Evolutionary conservation across 371 early-diverging fungal genomes (phyloP).

Genomic region (Circinella umbellata): DNA sequence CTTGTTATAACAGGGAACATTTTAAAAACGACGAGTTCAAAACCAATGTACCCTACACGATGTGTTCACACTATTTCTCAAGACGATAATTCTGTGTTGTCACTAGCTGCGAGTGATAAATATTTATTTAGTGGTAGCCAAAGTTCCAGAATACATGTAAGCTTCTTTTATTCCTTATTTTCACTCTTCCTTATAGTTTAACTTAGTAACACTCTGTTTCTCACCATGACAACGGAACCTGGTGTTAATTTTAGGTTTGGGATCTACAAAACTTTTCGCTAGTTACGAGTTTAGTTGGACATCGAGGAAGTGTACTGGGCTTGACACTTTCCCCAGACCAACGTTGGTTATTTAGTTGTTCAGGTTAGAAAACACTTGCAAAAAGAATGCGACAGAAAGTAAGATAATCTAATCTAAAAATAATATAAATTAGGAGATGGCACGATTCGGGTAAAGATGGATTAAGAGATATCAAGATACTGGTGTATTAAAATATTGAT

Average conservation of each 20-base stretch:
- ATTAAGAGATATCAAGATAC: too few relatives aligned
- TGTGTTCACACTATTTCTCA: slow-evolving; percentile 68
- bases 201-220: neutral
- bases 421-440: slow-evolving; percentile 60
- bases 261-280: slow-evolving; percentile 66
- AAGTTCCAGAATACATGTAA: slow-evolving; percentile 64
- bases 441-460: slow-evolving; percentile 57
- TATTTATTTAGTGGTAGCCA: slow-evolving; percentile 79
- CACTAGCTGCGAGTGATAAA: slow-evolving; percentile 62
- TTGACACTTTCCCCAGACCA: slow-evolving; percentile 61
- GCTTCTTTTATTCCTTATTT: neutral
- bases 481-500: too few relatives aligned
- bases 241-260: slow-evolving; percentile 64
- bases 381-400: too few relatives aligned
- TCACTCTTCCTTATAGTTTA: too few relatives aligned
- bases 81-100: slow-evolving; percentile 70
- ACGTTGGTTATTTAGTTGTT: slow-evolving; percentile 71
- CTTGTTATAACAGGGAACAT: slow-evolving; percentile 28
- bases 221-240: neutral
- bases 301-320: slow-evolving; percentile 71
- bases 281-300: slow-evolving; percentile 64
- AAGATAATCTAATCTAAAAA: neutral
- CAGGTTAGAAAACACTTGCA: slow-evolving; percentile 46
- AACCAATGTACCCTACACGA: slow-evolving; percentile 36
- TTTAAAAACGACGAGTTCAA: slow-evolving; percentile 23